Percentiles rank a stretch among this genome's conserved stretches.
phyloP scores from a whole-genome alignment of 2,329 filamentous ascomycete genomes.

The Hymenotorrendiella dingleyae region DNA sequence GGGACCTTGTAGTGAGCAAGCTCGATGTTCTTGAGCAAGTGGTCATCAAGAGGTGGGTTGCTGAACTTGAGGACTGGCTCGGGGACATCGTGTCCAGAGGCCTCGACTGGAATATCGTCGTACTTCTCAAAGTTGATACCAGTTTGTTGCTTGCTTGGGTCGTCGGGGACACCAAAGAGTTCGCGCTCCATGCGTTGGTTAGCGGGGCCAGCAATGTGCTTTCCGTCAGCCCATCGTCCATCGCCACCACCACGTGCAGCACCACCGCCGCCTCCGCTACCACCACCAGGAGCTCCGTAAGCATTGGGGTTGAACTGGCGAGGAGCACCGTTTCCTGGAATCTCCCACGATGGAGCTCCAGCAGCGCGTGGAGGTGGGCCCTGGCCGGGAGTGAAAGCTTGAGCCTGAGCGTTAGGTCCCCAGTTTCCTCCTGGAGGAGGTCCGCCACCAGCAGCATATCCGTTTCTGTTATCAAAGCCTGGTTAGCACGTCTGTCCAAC shows the following conservation, averaged over 20 bases:
- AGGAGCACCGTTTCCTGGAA: constrained; percentile 8
- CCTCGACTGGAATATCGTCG: constrained; percentile 97
- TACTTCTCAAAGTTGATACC: constrained; percentile 99
- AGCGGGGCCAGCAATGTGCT: constrained; percentile 84
- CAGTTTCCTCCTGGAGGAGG: constrained; percentile 27
- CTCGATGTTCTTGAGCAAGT: constrained; percentile 87
- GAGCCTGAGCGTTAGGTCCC: constrained; percentile 30
- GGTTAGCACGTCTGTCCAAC: constrained; percentile 22
- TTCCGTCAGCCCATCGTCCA: constrained; percentile 93
- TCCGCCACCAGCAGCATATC: constrained; percentile 34
- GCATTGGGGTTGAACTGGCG: constrained; percentile 48
- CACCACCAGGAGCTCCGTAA: constrained; percentile 40
- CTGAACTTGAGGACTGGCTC: constrained; percentile 87
- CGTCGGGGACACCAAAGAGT: constrained; percentile 85
- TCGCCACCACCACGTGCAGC: constrained; percentile 80
- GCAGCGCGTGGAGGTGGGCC: constrained; percentile 21
- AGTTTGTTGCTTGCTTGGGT: constrained; percentile 90
- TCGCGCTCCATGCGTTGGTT: constrained; percentile 92
- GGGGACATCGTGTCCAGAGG: constrained; percentile 87
- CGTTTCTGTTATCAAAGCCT: constrained; percentile 38
- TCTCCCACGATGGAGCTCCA: constrained; percentile 35
- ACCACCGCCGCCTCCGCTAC: constrained; percentile 34
- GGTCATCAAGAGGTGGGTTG: constrained; percentile 92
- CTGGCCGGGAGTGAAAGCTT: constrained; percentile 30
- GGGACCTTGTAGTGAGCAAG: constrained; percentile 92